A percentile compares a stretch with the other conserved stretches of the same genome.
Evolutionary conservation across 192 early-diverging fungal species (phyloP).

Genomic region (Obelidium mucronatum): DNA sequence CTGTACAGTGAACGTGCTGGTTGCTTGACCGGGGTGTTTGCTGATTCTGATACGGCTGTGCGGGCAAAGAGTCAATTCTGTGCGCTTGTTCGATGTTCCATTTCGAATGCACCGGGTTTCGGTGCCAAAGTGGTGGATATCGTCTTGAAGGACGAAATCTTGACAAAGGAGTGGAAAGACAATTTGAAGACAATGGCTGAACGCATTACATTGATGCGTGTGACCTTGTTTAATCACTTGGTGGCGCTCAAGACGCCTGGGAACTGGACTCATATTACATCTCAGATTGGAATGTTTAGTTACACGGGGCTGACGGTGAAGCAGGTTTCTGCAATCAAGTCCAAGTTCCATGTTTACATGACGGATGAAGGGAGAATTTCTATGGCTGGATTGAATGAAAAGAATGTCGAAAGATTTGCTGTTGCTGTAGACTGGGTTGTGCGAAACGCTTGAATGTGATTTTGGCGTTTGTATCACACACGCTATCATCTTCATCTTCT

Average conservation of each 20-base stretch:
- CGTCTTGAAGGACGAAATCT: constrained; percentile 79
- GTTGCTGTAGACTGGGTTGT: constrained; percentile 91
- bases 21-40: constrained; percentile 80
- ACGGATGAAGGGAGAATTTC: constrained; percentile 93
- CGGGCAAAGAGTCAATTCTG: constrained; percentile 82
- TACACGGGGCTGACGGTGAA: constrained; percentile 84
- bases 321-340: constrained; percentile 81
- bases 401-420: constrained; percentile 91
- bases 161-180: constrained; percentile 81
- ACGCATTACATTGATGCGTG: constrained; percentile 90
- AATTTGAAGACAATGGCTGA: constrained; percentile 75
- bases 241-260: constrained; percentile 83
- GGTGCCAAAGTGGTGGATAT: constrained; percentile 86
- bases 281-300: constrained; percentile 98
- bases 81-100: constrained; percentile 79
- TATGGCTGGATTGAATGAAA: constrained; percentile 90
- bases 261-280: constrained; percentile 92
- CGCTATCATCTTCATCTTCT: background rate
- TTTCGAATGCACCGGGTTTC: constrained; percentile 90
- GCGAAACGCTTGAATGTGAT: constrained; percentile 55
- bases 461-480: background rate
- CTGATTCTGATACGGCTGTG: constrained; percentile 53
- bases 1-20: constrained; percentile 92
- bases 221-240: constrained; percentile 69
- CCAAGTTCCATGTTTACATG: constrained; percentile 92